phyloP scores from a whole-genome alignment of 176 grass and related monocot species.

The Aegilops longissima region DNA sequence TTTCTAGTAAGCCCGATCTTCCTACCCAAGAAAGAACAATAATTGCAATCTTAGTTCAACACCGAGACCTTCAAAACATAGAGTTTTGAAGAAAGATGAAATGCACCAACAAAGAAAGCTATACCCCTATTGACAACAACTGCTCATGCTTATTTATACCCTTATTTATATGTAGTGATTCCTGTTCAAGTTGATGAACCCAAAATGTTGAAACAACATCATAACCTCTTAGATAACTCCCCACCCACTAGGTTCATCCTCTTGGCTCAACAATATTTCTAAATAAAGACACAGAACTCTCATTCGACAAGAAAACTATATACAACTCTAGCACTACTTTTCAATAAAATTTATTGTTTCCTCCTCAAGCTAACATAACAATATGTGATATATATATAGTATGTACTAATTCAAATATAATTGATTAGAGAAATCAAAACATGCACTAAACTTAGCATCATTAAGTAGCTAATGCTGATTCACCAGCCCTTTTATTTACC shows the following conservation, averaged over 20 bases:
- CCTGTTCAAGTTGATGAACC: slow-evolving; percentile 27
- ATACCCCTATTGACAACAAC: not conserved
- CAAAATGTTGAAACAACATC: slow-evolving; percentile 35
- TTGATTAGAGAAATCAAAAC: not conserved
- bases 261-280: slow-evolving; percentile 30
- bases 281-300: slow-evolving; percentile 29
- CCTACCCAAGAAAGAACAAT: not conserved
- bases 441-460: slow-evolving; percentile 29
- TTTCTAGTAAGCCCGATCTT: not conserved
- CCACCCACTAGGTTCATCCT: slow-evolving; percentile 10
- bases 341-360: not conserved
- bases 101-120: too few species aligned
- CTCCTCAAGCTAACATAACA: slow-evolving; percentile 10
- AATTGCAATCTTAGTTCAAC: not conserved
- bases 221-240: slow-evolving; percentile 29
- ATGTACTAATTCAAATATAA: not conserved
- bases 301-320: slow-evolving; percentile 20
- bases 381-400: not conserved
- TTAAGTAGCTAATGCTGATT: slow-evolving; percentile 31
- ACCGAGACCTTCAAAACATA: not conserved
- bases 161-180: slow-evolving; percentile 26
- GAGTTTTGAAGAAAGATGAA: not conserved
- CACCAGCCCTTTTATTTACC: not conserved
- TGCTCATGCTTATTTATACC: not conserved
- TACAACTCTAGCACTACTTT: slow-evolving; percentile 6